Evolutionary conservation across 768 basidiomycete genomes (phyloP).

Genomic region (Podaxis pistillaris): DNA sequence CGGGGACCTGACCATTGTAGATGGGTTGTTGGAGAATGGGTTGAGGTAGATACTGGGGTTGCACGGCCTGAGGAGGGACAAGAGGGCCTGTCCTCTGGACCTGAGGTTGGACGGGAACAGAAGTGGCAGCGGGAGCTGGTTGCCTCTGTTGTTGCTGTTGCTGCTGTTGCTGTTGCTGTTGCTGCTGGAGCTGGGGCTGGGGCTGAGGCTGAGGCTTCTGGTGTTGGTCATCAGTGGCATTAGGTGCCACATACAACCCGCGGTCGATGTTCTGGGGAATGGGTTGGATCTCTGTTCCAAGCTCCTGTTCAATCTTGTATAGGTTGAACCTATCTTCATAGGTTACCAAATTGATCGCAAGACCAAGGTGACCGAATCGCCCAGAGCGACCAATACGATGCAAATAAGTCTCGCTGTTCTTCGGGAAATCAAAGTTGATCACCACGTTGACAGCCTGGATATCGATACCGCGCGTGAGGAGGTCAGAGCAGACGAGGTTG

Average conservation of each 20-base stretch:
- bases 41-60: constrained; percentile 19
- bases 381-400: constrained; percentile 98
- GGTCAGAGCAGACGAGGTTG: constrained; percentile 96
- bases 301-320: constrained; percentile 97
- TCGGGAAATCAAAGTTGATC: constrained; percentile 99
- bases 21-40: constrained; percentile 11
- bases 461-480: constrained; percentile 98
- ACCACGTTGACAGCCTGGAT: constrained; percentile 99
- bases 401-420: constrained; percentile 98
- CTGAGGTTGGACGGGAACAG: constrained; percentile 13
- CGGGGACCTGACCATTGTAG: constrained; percentile 19
- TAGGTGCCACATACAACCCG: constrained; percentile 88
- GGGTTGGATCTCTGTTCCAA: constrained; percentile 96
- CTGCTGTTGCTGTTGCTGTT: constrained; percentile 18
- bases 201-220: constrained; percentile 29
- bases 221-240: constrained; percentile 41
- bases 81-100: constrained; percentile 11
- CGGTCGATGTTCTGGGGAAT: constrained; percentile 92
- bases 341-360: constrained; percentile 97
- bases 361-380: constrained; percentile 93
- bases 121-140: constrained; percentile 21
- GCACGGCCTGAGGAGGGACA: not conserved
- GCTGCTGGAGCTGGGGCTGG: constrained; percentile 16
- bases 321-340: constrained; percentile 98
- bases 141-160: constrained; percentile 25